A percentile compares a stretch with the other conserved stretches of the same genome.
These are phyloP conservation scores for Reutealis trisperma DNA, from an alignment of 345 rosid genomes.

Conservation along the genomic window DNA sequence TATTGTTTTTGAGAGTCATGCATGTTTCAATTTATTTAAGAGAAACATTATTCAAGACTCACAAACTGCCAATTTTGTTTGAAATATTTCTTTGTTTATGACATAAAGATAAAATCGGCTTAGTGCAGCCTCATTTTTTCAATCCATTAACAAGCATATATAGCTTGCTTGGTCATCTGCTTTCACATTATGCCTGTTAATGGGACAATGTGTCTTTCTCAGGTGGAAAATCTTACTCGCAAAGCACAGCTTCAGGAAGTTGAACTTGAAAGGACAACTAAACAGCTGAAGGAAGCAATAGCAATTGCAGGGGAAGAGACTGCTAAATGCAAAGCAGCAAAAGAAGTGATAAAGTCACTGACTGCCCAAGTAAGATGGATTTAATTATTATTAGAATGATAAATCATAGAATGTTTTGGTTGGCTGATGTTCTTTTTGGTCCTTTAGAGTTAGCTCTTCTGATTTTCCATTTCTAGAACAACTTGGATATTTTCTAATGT, in stretches of 20 bases:
- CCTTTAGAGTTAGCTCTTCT: background rate
- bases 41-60: background rate
- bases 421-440: constrained; percentile 1
- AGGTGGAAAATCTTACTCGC: constrained; percentile 88
- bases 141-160: background rate
- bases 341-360: constrained; percentile 97
- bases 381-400: background rate
- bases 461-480: background rate
- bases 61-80: background rate
- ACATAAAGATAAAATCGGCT: background rate
- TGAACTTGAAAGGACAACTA: constrained; percentile 87
- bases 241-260: constrained; percentile 84
- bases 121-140: background rate
- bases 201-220: constrained; percentile 24
- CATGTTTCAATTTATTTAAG: background rate
- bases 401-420: background rate
- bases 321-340: constrained; percentile 93
- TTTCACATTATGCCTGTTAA: constrained; percentile 26
- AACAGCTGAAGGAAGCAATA: constrained; percentile 84
- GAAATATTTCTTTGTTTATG: background rate
- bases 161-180: constrained; percentile 13
- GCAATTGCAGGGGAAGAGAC: constrained; percentile 88
- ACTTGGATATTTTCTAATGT: background rate
- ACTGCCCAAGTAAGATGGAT: constrained; percentile 82
- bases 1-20: background rate